These are phyloP conservation scores for Scortechinia acanthostroma DNA, from an alignment of 2,329 filamentous ascomycete species.

Conservation along the genomic window DNA sequence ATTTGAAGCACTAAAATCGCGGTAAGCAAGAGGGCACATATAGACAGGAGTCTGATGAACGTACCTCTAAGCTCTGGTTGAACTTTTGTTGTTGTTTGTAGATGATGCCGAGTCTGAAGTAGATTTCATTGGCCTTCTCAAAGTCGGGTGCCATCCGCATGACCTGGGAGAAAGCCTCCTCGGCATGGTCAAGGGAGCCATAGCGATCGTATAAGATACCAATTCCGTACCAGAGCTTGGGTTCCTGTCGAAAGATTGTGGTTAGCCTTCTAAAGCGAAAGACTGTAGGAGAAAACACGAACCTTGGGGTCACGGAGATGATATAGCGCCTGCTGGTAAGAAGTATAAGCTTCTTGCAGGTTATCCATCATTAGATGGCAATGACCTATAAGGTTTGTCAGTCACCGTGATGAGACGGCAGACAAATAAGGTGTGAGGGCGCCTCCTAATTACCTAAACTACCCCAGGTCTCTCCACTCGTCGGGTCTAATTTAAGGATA, in stretches of 20 bases:
- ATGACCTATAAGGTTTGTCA: constrained; percentile 56
- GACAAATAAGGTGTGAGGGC: neutral
- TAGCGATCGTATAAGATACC: constrained; percentile 96
- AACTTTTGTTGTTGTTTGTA: constrained; percentile 98
- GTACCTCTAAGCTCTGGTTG: constrained; percentile 80
- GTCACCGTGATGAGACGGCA: constrained; percentile 6
- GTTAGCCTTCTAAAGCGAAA: too few relatives aligned
- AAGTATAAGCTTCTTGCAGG: constrained; percentile 89
- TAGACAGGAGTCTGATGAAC: constrained; percentile 8
- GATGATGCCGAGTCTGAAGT: constrained; percentile 97
- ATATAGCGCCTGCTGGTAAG: constrained; percentile 91
- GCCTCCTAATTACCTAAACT: constrained; percentile 67
- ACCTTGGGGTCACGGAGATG: constrained; percentile 91
- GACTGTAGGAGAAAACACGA: constrained; percentile 18
- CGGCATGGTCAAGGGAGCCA: constrained; percentile 90
- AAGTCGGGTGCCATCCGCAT: constrained; percentile 98
- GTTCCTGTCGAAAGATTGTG: constrained; percentile 66
- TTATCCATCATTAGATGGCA: constrained; percentile 99
- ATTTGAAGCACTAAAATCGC: constrained; percentile 80
- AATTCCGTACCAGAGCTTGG: constrained; percentile 97
- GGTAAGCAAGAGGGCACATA: neutral
- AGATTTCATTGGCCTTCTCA: constrained; percentile 98
- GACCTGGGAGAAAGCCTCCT: constrained; percentile 95
- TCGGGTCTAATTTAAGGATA: constrained; percentile 80
- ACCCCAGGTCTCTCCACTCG: constrained; percentile 93